phyloP scores from a whole-genome alignment of 805 yeast species.

The Kazachstania taianensis region DNA sequence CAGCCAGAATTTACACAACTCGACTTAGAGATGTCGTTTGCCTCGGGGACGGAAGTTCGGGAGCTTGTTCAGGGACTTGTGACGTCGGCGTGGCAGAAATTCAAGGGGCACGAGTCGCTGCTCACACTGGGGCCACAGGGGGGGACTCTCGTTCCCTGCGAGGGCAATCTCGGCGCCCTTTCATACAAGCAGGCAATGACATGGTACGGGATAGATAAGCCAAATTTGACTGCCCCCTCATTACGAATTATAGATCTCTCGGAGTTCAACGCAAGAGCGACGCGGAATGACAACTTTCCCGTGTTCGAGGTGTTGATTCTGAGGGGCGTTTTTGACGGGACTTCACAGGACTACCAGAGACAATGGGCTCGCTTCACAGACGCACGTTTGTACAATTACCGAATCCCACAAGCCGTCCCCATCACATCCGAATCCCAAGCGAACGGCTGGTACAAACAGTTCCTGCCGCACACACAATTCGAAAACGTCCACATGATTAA shows the following conservation, averaged over 20 bases:
- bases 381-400: slow-evolving; percentile 36
- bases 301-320: slow-evolving; percentile 68
- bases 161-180: slow-evolving; percentile 34
- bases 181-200: slow-evolving; percentile 61
- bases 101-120: slow-evolving; percentile 25
- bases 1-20: slow-evolving; percentile 97
- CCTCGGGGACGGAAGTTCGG: slow-evolving; percentile 58
- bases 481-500: slow-evolving; percentile 27
- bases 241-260: slow-evolving; percentile 43
- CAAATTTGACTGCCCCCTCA: slow-evolving; percentile 63
- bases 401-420: slow-evolving; percentile 50
- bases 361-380: slow-evolving; percentile 35
- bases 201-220: slow-evolving; percentile 85
- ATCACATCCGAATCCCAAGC: slow-evolving; percentile 36
- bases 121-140: slow-evolving; percentile 17
- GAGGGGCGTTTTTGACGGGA: slow-evolving; percentile 34
- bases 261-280: slow-evolving; percentile 28
- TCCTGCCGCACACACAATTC: slow-evolving; percentile 22
- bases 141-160: slow-evolving; percentile 7
- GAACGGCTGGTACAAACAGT: slow-evolving; percentile 34
- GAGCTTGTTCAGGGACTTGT: slow-evolving; percentile 51
- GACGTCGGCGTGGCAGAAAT: slow-evolving; percentile 42
- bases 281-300: slow-evolving; percentile 41
- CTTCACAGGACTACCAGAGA: slow-evolving; percentile 14
- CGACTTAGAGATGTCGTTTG: slow-evolving; percentile 90